Percentiles rank a stretch among this genome's conserved stretches.
Evolutionary conservation across 2,329 filamentous ascomycete genomes (phyloP).

Genomic region (Microsporum audouinii): DNA sequence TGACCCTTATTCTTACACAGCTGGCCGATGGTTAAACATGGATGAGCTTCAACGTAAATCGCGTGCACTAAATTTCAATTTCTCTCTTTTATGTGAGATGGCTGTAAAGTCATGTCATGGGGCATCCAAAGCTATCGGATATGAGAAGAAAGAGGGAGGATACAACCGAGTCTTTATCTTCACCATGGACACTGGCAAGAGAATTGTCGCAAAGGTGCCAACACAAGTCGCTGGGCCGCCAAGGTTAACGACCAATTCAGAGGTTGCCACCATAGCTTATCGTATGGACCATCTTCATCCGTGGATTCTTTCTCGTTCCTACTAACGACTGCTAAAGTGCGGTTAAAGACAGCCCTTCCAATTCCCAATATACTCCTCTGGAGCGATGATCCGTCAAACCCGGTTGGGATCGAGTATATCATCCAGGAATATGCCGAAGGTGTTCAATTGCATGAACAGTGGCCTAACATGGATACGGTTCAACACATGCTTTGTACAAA

Average conservation of each 20-base stretch:
- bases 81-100: constrained; percentile 9
- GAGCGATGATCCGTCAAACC: constrained; percentile 15
- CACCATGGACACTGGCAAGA: constrained; percentile 14
- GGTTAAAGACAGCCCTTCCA: constrained; percentile 14
- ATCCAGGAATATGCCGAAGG: constrained; percentile 27
- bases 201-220: constrained; percentile 15
- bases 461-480: constrained; percentile 21
- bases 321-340: constrained; percentile 11
- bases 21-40: constrained; percentile 10
- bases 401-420: constrained; percentile 27
- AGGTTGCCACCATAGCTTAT: constrained; percentile 29
- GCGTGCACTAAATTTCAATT: constrained; percentile 10
- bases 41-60: constrained; percentile 10
- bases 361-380: constrained; percentile 11
- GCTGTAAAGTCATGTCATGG: constrained; percentile 3
- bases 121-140: constrained; percentile 7
- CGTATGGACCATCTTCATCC: not conserved
- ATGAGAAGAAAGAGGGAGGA: constrained; percentile 14
- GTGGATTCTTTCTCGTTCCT: not conserved
- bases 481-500: constrained; percentile 28
- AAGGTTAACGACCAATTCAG: constrained; percentile 22
- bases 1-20: constrained; percentile 12
- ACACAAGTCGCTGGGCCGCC: constrained; percentile 12
- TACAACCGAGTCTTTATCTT: constrained; percentile 26
- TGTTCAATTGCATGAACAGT: constrained; percentile 7